phyloP scores from a whole-genome alignment of 179 eudicot species.

The Spergularia azorica region DNA sequence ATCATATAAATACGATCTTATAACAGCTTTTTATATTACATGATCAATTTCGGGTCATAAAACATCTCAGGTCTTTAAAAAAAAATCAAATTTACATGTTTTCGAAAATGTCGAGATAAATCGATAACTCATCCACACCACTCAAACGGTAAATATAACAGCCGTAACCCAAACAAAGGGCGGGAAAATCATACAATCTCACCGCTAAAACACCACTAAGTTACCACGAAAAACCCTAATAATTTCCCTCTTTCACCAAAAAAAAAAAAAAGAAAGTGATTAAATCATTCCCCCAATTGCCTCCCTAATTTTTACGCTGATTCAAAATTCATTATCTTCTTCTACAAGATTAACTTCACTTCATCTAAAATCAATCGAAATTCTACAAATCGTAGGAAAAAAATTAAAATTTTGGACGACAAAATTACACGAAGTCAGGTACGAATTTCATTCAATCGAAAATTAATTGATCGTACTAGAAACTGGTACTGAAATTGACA shows the following conservation, averaged over 20 bases:
- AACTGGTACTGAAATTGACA: constrained; percentile 8
- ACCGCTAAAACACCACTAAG: not conserved
- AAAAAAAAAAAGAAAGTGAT: too few species aligned
- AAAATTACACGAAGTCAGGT: not conserved
- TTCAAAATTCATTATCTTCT: not conserved
- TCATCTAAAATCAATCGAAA: not conserved
- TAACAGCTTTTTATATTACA: too few species aligned
- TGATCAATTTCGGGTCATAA: too few species aligned
- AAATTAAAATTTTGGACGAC: not conserved
- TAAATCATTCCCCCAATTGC: too few species aligned
- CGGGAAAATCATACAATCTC: constrained; percentile 16
- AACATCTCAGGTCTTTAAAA: not conserved
- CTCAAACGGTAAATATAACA: too few species aligned
- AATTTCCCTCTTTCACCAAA: not conserved
- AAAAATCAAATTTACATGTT: not conserved
- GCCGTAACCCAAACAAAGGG: not conserved
- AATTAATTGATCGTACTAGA: constrained; percentile 4
- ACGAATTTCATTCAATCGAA: not conserved
- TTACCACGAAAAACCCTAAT: constrained; percentile 10
- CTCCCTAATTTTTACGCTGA: not conserved
- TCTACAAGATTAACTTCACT: not conserved
- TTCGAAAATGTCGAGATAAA: too few species aligned
- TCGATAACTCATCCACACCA: too few species aligned
- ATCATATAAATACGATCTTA: too few species aligned
- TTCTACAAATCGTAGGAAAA: not conserved